phyloP scores from a whole-genome alignment of 129 eudicot species.

The Arctium lappa region DNA sequence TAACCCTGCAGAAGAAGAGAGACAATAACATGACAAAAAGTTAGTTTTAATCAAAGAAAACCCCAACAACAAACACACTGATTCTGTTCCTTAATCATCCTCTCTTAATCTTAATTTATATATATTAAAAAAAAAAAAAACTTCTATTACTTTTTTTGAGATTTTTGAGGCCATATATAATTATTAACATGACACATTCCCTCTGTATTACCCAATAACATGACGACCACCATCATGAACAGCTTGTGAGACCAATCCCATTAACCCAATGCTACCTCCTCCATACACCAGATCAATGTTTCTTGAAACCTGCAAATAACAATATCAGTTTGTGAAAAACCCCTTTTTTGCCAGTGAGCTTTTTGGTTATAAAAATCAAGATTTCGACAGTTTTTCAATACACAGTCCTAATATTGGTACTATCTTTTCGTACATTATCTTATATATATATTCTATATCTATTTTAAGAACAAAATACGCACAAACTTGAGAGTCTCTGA shows the following conservation, averaged over 20 bases:
- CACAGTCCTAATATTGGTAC: constrained; percentile 3
- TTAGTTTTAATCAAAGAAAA: constrained; percentile 35
- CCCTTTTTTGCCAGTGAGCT: not conserved
- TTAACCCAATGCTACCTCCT: constrained; percentile 98
- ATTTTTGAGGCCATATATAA: constrained; percentile 19
- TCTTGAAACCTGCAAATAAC: constrained; percentile 69
- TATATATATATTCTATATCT: not conserved
- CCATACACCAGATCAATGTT: constrained; percentile 99
- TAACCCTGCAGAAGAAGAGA: constrained; percentile 71
- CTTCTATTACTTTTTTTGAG: not conserved
- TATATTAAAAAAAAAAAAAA: not conserved
- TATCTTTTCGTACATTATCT: constrained; percentile 4
- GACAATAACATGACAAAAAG: constrained; percentile 89
- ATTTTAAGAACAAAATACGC: constrained; percentile 6
- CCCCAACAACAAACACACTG: constrained; percentile 35
- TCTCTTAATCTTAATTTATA: constrained; percentile 10
- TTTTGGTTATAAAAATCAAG: not conserved
- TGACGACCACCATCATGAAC: constrained; percentile 99
- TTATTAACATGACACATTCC: not conserved
- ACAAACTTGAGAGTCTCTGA: not conserved
- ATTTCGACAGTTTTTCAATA: not conserved
- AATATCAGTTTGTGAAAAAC: not conserved
- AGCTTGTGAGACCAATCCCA: constrained; percentile 98
- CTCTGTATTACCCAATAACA: constrained; percentile 70
- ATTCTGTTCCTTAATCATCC: constrained; percentile 38